Base-by-base conservation (phyloP, 129 eudicot genomes). In the Lactuca sativa region DNA sequence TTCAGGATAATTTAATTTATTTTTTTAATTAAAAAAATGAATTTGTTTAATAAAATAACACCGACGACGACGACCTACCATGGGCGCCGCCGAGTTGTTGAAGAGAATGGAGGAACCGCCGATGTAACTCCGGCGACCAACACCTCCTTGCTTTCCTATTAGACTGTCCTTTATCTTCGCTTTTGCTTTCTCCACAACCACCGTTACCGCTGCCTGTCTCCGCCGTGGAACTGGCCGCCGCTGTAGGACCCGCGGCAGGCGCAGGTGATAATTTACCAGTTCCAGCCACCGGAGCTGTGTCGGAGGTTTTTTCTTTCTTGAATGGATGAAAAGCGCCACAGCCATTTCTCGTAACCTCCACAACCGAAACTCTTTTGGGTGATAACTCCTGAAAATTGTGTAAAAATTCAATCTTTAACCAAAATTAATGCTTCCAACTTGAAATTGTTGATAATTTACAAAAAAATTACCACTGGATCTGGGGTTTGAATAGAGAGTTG, bases 31-130 rank as follows among this genome's bases (percentile, higher is more conserved):
- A 21, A 41, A 77, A 77, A 49, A 54, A 9, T 44, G 51, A 18
- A 43, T 8, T 54, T 33, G 12, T 40, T 61, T 10, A 15, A 47
- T 57, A 9, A 31, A 33, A 7, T 48, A 56, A 38, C 80, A 84
- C 52, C 52, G 52, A 47, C 52, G 15, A 47, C 52, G 3, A 18
- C 57, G 48, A 69, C 85, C 38, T 41, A 93, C 99, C 97, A 87
- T 93, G 99, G 17, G 95, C 86, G 18, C 99, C 99, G 59, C 97
- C 97, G 64, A 93, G 95, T 75, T 93, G 97, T 82, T 87, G 88
- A 63, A 93, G 86, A 66, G 99, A 88, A 56, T 85, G 81, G 74
- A 93, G 79, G 78, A 93, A 93, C 62, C 90, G 80, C 71, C 77
- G 84, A 37, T 93, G 99, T 62, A 93, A 74, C 62, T 93, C 99